phyloP scores from a whole-genome alignment of 768 basidiomycete species.

The Xerocomellus chrysenteron region DNA sequence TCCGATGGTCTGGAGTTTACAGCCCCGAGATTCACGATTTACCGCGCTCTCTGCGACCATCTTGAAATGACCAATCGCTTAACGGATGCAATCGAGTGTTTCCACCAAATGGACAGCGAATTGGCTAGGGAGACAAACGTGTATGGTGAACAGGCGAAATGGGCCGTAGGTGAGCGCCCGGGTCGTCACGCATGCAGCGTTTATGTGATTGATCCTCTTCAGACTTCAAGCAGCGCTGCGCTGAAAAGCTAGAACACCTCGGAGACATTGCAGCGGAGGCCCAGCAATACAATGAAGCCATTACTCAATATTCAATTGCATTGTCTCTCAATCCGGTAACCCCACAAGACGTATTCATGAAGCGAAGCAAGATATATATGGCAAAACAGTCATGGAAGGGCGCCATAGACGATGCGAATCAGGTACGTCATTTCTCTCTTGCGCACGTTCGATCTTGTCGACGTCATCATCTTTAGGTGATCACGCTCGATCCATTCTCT shows the following conservation, averaged over 20 bases:
- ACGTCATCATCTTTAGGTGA: too few relatives aligned
- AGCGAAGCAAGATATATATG: too few relatives aligned
- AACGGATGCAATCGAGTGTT: not conserved
- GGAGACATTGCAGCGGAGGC: not conserved
- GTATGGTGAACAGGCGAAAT: not conserved
- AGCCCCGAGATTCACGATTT: not conserved
- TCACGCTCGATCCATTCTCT: too few relatives aligned
- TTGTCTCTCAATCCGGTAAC: too few relatives aligned
- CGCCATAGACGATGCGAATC: too few relatives aligned
- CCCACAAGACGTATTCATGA: too few relatives aligned
- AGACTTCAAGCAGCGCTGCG: not conserved
- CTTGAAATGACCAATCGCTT: not conserved
- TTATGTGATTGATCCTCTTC: too few relatives aligned
- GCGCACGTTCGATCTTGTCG: too few relatives aligned
- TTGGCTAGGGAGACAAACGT: too few relatives aligned
- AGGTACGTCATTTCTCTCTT: too few relatives aligned
- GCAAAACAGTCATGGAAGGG: too few relatives aligned
- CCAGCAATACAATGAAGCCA: not conserved
- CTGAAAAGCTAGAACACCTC: not conserved
- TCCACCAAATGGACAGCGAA: not conserved
- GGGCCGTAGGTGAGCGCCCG: not conserved
- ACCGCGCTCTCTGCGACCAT: not conserved
- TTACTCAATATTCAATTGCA: not conserved
- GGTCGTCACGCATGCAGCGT: not conserved
- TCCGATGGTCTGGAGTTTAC: too few relatives aligned